Evolutionary conservation across 768 basidiomycete genomes (phyloP).

Genomic region (Daedaleopsis nitida): DNA sequence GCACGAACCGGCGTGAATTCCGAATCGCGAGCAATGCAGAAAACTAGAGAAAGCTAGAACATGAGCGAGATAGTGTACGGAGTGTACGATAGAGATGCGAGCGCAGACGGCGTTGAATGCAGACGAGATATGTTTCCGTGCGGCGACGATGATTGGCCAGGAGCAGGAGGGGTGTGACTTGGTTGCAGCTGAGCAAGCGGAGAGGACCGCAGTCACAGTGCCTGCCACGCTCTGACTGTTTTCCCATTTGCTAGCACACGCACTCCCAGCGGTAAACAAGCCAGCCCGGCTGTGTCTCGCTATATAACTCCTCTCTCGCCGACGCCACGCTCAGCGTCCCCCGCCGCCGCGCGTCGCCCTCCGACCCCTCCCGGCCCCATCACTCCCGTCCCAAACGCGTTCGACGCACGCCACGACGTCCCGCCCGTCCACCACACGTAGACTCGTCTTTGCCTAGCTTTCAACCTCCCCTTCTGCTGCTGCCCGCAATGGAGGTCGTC

Average conservation of each 20-base stretch:
- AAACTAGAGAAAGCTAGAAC: neutral
- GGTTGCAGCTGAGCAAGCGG: neutral
- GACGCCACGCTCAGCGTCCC: neutral
- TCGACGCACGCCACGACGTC: conserved; percentile 16
- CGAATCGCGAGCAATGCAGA: neutral
- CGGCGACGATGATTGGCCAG: neutral
- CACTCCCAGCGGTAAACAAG: conserved; percentile 12
- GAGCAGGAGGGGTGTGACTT: neutral
- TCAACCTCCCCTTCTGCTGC: neutral
- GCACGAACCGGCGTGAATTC: neutral
- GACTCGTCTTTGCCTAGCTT: neutral
- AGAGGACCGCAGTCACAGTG: neutral
- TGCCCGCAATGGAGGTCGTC: conserved; percentile 40
- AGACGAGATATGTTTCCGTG: neutral
- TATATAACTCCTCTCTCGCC: neutral
- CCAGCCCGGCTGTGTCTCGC: neutral
- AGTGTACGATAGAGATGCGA: neutral
- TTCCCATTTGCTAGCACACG: conserved; percentile 12
- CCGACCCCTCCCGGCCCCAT: conserved; percentile 1
- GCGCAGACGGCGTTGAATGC: neutral
- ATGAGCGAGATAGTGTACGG: neutral
- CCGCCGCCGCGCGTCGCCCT: conserved; percentile 2
- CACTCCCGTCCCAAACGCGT: neutral
- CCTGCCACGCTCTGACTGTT: neutral
- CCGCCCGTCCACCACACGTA: conserved; percentile 26